phyloP scores from a whole-genome alignment of 768 basidiomycete genomes.

The Suillus americanus region DNA sequence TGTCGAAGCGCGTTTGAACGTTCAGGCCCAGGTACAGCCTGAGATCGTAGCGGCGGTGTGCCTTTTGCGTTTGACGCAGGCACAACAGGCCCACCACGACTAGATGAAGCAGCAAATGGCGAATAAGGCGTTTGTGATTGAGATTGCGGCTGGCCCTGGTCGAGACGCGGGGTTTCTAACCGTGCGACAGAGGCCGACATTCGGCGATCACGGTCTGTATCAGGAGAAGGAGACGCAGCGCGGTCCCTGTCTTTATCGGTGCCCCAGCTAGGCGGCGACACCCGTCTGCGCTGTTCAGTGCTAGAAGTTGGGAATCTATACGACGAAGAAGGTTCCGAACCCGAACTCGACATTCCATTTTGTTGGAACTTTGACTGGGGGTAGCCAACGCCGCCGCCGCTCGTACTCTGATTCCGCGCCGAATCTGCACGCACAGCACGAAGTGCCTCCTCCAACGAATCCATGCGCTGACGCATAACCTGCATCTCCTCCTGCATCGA shows the following conservation, averaged over 20 bases:
- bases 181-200: conserved; percentile 50
- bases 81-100: conserved; percentile 16
- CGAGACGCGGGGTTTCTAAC: conserved; percentile 41
- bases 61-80: conserved; percentile 19
- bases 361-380: conserved; percentile 31
- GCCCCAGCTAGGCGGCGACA: conserved; percentile 42
- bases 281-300: conserved; percentile 31
- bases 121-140: conserved; percentile 13
- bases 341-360: conserved; percentile 34
- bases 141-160: not conserved
- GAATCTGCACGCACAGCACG: conserved; percentile 27
- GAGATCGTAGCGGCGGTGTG: conserved; percentile 20
- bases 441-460: conserved; percentile 61
- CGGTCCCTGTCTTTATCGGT: conserved; percentile 35
- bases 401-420: conserved; percentile 14
- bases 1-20: conserved; percentile 12
- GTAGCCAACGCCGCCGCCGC: conserved; percentile 13
- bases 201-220: conserved; percentile 44
- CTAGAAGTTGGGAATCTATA: conserved; percentile 49
- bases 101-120: conserved; percentile 16
- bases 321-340: conserved; percentile 33
- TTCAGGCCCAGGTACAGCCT: conserved; percentile 6
- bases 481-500: conserved; percentile 62
- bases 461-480: conserved; percentile 59
- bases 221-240: conserved; percentile 41